Base-by-base conservation (phyloP, 75 land plant genomes). In the Isoetes taiwanensis region DNA sequence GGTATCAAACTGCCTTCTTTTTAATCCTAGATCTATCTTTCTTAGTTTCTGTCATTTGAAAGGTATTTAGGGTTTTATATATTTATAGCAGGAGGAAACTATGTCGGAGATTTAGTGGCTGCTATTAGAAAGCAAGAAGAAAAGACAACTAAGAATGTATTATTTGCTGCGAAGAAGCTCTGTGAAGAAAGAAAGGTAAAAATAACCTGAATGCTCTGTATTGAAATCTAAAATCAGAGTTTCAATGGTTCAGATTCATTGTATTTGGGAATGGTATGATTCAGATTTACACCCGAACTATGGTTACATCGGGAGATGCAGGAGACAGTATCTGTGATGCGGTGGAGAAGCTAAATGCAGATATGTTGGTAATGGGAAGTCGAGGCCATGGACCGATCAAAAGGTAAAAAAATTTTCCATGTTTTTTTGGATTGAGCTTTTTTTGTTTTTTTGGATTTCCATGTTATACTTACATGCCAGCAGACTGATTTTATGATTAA, bases 131-230 rank as follows among this genome's bases (percentile, higher is more conserved):
- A 6, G 19, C 6, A 46, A 19, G 50, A 46, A 23, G 50, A 46
- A n/a, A 8, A 8, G n/a, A 23, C 50, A 6, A n/a, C 50, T 6
- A 4, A 6, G 6, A 23, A 46, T 19, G 19, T 46, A 19, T n/a
- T 46, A 4, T 16, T 19, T 6, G 5, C 25, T 46, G 50, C 8
- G 50, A 46, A 19, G 50, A 46, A 5, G 50, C 6, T 46, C 6
- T 46, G 50, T n/a, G 50, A 46, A 46, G 50, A 6, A 46, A 6
- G 25, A 19, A 46, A 46, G 6, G 50, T 46, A 46, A n/a, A 19
- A 46, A 23, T n/a, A 3, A n/a, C n/a, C n/a, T n/a, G n/a, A n/a
- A n/a, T n/a, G n/a, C n/a, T 6, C 25, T n/a, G 39, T 9, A 14
- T 9, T 9, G 14, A 14, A 37, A 37, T 9, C 9, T 9, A 37